Conservation (phyloP, 208 protist genomes). For the Endotrypanum monterogeii region DNA sequence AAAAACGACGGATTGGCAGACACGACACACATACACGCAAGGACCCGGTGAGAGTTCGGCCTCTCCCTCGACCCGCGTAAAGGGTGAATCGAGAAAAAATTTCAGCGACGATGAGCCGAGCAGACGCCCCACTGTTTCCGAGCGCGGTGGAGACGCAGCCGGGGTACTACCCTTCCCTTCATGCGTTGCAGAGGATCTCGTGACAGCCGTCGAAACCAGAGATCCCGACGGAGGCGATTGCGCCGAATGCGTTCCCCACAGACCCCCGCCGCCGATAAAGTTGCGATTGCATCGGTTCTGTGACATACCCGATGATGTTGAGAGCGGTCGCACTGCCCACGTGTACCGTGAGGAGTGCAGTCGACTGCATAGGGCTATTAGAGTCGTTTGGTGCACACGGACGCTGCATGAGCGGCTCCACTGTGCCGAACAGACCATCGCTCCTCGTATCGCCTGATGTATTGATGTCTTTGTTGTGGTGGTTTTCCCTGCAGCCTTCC, state of each 20-base stretch:
- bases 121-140: neutral
- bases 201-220: neutral
- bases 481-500: too few species aligned
- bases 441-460: neutral
- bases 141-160: neutral
- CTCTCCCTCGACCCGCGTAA: conserved; percentile 47
- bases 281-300: neutral
- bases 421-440: neutral
- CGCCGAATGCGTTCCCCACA: neutral
- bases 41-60: neutral
- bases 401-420: neutral
- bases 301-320: neutral
- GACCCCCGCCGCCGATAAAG: neutral
- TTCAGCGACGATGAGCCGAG: neutral
- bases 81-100: conserved; percentile 50
- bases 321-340: neutral
- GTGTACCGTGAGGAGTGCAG: neutral
- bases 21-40: conserved; percentile 35
- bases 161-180: neutral
- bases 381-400: neutral
- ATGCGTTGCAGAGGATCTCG: neutral
- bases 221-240: neutral
- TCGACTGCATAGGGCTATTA: neutral
- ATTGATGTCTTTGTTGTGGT: neutral
- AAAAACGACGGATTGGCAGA: conserved; percentile 42